Evolutionary conservation across 2,329 filamentous ascomycete genomes (phyloP).

Genomic region (Alternaria incomplexa): DNA sequence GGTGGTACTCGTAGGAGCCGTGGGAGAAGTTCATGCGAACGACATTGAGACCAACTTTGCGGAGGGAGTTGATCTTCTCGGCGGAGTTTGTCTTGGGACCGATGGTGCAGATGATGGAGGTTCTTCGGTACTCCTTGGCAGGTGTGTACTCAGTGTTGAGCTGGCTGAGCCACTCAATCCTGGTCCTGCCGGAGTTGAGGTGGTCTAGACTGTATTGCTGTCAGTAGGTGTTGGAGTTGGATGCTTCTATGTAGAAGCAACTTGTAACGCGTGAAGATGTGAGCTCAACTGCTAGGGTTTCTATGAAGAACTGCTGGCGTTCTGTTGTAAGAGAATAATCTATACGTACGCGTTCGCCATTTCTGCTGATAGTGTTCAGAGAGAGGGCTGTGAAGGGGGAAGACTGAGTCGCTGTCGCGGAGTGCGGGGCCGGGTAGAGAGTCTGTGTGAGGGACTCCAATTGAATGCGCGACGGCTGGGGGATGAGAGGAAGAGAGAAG

Average conservation of each 20-base stretch:
- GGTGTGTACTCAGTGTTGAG: conserved; percentile 91
- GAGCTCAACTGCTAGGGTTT: not conserved
- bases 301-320: not conserved
- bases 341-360: conserved; percentile 72
- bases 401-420: conserved; percentile 13
- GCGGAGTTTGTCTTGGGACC: conserved; percentile 99
- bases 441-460: conserved; percentile 14
- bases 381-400: conserved; percentile 14
- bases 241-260: not conserved
- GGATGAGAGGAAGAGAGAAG: conserved; percentile 3
- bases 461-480: conserved; percentile 11
- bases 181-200: conserved; percentile 74
- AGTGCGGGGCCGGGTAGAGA: conserved; percentile 24
- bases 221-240: conserved; percentile 11
- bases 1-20: conserved; percentile 93
- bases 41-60: conserved; percentile 90
- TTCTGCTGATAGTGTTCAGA: conserved; percentile 29
- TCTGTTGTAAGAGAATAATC: not conserved
- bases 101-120: conserved; percentile 98
- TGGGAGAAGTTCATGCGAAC: conserved; percentile 99
- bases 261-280: not conserved
- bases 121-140: conserved; percentile 89
- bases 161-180: conserved; percentile 72
- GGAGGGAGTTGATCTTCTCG: conserved; percentile 94
- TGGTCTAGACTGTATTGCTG: conserved; percentile 64